These are phyloP conservation scores for Sclerotinia subarctica DNA, from an alignment of 2,329 filamentous ascomycete genomes.

Conservation along the genomic window DNA sequence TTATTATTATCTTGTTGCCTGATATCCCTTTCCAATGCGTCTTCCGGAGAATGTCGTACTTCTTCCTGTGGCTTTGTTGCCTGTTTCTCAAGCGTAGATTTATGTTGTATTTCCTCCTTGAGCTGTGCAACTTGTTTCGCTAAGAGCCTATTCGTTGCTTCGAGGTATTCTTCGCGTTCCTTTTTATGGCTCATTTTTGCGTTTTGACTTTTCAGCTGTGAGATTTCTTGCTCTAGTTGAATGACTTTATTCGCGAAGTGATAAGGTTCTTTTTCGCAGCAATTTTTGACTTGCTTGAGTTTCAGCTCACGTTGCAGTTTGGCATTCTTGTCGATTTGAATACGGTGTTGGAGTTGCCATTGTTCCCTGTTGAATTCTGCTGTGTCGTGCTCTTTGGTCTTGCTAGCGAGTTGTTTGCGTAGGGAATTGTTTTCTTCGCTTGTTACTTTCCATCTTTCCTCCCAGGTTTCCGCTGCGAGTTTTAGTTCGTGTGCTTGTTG, in stretches of 20 bases:
- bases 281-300: neutral
- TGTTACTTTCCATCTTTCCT: neutral
- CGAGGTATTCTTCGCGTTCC: neutral
- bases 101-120: neutral
- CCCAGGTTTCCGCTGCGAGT: neutral
- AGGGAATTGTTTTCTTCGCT: neutral
- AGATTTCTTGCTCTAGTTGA: neutral
- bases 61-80: too few relatives aligned
- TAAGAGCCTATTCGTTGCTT: neutral
- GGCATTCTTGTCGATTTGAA: neutral
- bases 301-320: neutral
- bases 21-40: neutral
- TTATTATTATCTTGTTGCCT: too few relatives aligned
- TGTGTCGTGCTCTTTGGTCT: neutral
- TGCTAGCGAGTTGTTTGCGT: neutral
- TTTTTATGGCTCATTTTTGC: fast-evolving
- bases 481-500: neutral
- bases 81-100: neutral
- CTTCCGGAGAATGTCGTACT: neutral
- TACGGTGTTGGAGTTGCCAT: neutral
- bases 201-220: too few relatives aligned
- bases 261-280: too few relatives aligned
- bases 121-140: neutral
- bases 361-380: neutral
- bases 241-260: neutral